These are phyloP conservation scores for Fraxinus quadrangulata DNA, from an alignment of 257 asterid species.

Conservation along the genomic window DNA sequence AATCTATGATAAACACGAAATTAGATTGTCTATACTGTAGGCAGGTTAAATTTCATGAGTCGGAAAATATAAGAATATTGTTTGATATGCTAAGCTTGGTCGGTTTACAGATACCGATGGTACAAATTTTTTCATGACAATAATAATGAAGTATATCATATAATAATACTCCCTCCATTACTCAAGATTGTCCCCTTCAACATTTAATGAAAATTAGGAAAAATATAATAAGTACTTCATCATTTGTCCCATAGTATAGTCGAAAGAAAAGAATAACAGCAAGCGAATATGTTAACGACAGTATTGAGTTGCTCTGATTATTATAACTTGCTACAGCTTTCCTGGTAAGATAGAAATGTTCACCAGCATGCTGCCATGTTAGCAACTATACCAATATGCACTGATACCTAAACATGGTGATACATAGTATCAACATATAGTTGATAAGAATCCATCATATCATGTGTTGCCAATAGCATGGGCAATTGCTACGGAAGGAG, in stretches of 20 bases:
- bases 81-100: not conserved
- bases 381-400: not conserved
- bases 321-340: not conserved
- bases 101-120: not conserved
- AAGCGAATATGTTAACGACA: not conserved
- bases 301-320: not conserved
- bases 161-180: not conserved
- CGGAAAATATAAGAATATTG: not conserved
- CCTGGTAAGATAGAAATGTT: not conserved
- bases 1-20: not conserved
- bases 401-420: not conserved
- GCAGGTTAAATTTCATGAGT: not conserved
- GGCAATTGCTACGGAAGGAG: not conserved
- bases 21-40: not conserved
- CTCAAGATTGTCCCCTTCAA: not conserved
- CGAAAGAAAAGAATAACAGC: not conserved
- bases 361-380: not conserved
- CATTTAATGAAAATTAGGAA: not conserved
- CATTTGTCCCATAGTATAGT: not conserved
- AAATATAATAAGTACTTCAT: not conserved
- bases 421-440: not conserved
- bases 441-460: not conserved
- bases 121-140: not conserved
- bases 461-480: not conserved
- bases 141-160: not conserved